A percentile compares a stretch with the other conserved stretches of the same genome.
Evolutionary conservation across 1,284 basidiomycete species (phyloP).

Genomic region (Leccinum griseonigrum): DNA sequence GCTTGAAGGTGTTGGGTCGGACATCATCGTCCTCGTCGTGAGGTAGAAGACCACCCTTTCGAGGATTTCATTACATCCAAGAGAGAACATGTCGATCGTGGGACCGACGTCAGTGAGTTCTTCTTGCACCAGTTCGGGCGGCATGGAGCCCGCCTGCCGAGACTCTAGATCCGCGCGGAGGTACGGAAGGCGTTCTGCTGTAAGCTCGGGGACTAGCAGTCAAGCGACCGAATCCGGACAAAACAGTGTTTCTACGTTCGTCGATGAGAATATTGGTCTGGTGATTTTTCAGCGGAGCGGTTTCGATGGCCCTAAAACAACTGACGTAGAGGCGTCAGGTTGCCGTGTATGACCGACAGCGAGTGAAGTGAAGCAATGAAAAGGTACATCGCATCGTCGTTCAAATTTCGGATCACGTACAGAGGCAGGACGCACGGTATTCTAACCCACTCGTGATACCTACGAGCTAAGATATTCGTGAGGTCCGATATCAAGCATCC

Average conservation of each 20-base stretch:
- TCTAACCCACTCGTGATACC: slow-evolving; percentile 17
- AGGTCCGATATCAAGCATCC: not conserved
- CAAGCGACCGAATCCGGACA: slow-evolving; percentile 15
- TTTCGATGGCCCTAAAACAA: not conserved
- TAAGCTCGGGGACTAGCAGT: slow-evolving; percentile 7
- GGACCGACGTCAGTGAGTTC: not conserved
- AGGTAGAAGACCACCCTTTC: no score
- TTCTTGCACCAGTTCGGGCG: slow-evolving; percentile 7
- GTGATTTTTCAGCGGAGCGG: not conserved
- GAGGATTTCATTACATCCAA: slow-evolving; percentile 14
- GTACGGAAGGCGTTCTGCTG: slow-evolving; percentile 7
- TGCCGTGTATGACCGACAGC: slow-evolving; percentile 15
- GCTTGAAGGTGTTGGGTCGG: no score
- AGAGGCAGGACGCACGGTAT: slow-evolving; percentile 10
- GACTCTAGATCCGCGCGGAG: slow-evolving; percentile 11
- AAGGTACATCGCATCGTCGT: not conserved
- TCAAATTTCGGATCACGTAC: not conserved
- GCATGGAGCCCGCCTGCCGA: slow-evolving; percentile 8
- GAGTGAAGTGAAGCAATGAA: slow-evolving; percentile 11
- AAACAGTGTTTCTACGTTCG: slow-evolving; percentile 1
- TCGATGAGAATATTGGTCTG: slow-evolving; percentile 20
- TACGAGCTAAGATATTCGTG: slow-evolving; percentile 5
- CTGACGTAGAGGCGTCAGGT: slow-evolving; percentile 14
- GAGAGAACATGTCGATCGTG: slow-evolving; percentile 18
- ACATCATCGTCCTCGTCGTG: no score